Evolutionary conservation across 345 rosid species (phyloP), one percentile per base, ranked within the genome.

Genomic region (Eucalyptus viminalis): DNA sequence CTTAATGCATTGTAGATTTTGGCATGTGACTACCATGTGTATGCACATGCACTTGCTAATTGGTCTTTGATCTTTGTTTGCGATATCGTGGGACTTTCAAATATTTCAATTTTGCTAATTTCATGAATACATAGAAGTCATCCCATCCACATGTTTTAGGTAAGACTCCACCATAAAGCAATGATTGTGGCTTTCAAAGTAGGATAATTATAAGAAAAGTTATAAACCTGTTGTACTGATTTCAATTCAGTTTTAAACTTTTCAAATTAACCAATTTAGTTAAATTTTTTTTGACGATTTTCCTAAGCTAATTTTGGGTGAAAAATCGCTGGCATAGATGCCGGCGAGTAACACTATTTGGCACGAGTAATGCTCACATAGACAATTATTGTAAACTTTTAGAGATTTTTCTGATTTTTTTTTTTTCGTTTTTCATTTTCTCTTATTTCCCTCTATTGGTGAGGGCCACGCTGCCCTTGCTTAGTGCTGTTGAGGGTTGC

Each of bases 171-270:
- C 72, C 72, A 4, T 62, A 29, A 60, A 60, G 34, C 5, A 7
- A 62, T 4, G 72, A 27, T 6, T 27, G 29, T 11, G 65, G 14
- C 7, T 58, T 2, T 58, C 65, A 58, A 25, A 25, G 7, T 58
- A 27, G 65, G 29, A 58, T 25, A 11, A 24, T 58, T 24, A 58
- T 5, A 25, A 58, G 2, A 58, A 21, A 58, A 25, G 14, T 25
- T 11, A 12, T 25, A 5, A 60, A 27, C 1, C 15, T 27, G 0
- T 22, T 56, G 16, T 60, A 27, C 0, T 2, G 0, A 62, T 62
- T 62, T 0, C 0, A 62, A 62, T 62, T 62, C 0, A 29, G 3
- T 7, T 62, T 29, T 62, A 14, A 62, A 62, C 0, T 62, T 62
- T 62, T 62, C 19, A 29, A 62, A 3, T 62, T 62, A 10, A 24